Percentiles rank a stretch among this genome's conserved stretches.
Evolutionary conservation across 192 early-diverging fungal genomes (phyloP).

Genomic region (Coemansia sp.): DNA sequence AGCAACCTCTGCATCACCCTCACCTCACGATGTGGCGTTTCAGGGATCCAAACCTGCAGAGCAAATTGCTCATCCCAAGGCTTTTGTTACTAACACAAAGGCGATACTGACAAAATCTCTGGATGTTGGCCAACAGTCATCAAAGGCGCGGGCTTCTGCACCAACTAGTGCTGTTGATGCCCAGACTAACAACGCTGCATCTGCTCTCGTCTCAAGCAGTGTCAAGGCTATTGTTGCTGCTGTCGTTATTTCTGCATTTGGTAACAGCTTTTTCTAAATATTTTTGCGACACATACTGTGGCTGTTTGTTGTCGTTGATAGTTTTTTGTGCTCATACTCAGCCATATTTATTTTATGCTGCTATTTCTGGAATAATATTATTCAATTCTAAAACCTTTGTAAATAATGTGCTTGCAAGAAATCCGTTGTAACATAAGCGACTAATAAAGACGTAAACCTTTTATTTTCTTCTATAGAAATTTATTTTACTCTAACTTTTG

Average conservation of each 20-base stretch:
- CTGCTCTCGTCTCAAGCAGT: not conserved
- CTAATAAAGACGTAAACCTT: not conserved
- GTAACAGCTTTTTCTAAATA: not conserved
- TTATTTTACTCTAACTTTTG: not conserved
- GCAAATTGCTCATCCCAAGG: not conserved
- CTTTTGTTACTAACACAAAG: not conserved
- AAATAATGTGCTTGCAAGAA: not conserved
- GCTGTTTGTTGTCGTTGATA: not conserved
- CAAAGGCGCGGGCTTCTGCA: slow-evolving; percentile 5
- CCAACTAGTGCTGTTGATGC: slow-evolving; percentile 6
- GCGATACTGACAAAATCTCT: slow-evolving; percentile 7
- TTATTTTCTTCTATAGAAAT: not conserved
- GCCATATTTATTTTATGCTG: not conserved
- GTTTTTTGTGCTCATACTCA: not conserved
- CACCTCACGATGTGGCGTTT: not conserved
- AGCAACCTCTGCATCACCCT: not conserved
- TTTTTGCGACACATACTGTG: not conserved
- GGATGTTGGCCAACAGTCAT: not conserved
- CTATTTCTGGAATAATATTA: not conserved
- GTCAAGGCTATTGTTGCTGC: not conserved
- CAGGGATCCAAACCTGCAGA: not conserved
- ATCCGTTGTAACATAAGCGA: no score
- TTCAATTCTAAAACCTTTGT: not conserved
- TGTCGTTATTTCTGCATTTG: not conserved
- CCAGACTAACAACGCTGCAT: slow-evolving; percentile 2